Evolutionary conservation across 2,329 filamentous ascomycete genomes (phyloP).

Genomic region (Colletotrichum sp.): DNA sequence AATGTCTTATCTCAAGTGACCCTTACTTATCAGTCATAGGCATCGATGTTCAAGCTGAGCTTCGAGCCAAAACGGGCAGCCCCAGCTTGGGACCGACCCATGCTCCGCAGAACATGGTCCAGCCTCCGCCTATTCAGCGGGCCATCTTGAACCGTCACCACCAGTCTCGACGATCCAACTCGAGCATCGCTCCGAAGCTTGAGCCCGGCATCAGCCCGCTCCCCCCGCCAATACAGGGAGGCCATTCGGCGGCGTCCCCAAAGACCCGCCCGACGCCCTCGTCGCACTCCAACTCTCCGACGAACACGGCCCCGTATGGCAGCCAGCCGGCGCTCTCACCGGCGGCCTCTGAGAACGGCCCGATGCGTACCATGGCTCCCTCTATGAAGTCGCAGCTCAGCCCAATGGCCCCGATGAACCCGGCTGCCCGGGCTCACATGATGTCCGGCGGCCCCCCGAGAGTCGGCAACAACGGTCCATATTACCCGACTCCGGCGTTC

Average conservation of each 20-base stretch:
- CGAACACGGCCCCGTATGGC: slow-evolving; percentile 51
- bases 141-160: slow-evolving; percentile 84
- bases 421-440: slow-evolving; percentile 38
- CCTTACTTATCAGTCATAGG: slow-evolving; percentile 52
- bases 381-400: slow-evolving; percentile 46
- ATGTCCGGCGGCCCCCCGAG: slow-evolving; percentile 35
- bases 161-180: slow-evolving; percentile 72
- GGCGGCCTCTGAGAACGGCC: slow-evolving; percentile 52
- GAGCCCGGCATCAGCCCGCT: slow-evolving; percentile 57
- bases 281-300: slow-evolving; percentile 71
- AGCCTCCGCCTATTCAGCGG: slow-evolving; percentile 78
- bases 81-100: slow-evolving; percentile 76
- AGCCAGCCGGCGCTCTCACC: slow-evolving; percentile 46
- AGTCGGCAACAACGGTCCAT: slow-evolving; percentile 54
- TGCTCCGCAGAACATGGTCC: slow-evolving; percentile 71
- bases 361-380: slow-evolving; percentile 44
- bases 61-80: slow-evolving; percentile 90
- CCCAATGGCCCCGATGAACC: slow-evolving; percentile 33
- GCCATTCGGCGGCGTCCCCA: slow-evolving; percentile 65
- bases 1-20: neutral
- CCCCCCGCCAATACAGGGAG: slow-evolving; percentile 46
- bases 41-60: slow-evolving; percentile 95
- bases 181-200: slow-evolving; percentile 77
- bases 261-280: slow-evolving; percentile 83
- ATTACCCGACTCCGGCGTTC: slow-evolving; percentile 83